Evolutionary conservation across 257 asterid genomes (phyloP), one percentile per base, ranked within the genome.

Genomic region (Nicotiana knightiana): DNA sequence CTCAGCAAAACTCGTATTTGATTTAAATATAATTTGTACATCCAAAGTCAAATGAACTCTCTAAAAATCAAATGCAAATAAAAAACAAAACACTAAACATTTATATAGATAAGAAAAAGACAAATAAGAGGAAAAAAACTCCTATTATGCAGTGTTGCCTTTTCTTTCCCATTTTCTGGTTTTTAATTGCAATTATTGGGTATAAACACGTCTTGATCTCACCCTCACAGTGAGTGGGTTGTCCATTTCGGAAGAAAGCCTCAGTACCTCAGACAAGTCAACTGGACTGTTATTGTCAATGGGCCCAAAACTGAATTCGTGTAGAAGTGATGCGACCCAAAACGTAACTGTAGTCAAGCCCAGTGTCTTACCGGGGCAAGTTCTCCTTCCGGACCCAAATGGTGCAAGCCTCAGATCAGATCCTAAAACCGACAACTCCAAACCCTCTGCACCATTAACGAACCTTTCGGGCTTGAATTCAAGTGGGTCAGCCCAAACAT

Each of bases 301-400:
- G 4, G 78, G 5, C 66, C 6, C 35, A 17, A 93, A 88, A 71
- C 86, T 84, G 30, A 92, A 90, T 61, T 88, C 87, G 0, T 92
- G 97, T 67, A 94, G 3, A 2, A 94, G 92, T 2, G 93, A 54
- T 0, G 95, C 97, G 35, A 90, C 92, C 98, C 98, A 94, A 26
- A 90, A 88, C 30, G 79, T 85, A 17, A 94, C 96, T 1, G 97
- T 92, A 30, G 85, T 84, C 83, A 93, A 78, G 4, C 92, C 98
- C 84, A 94, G 46, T 1, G 85, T 82, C 71, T 93, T 94, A 0
- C 97, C 98, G 0, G 98, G 98, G 80, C 98, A 94, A 2, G 91
- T 87, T 83, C 98, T 85, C 67, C 97, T 82, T 1, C 98, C 98
- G 1, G 97, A 91, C 66, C 98, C 98, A 1, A 94, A 94, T 0